Conservation (phyloP, 164 flowering plant species). For the Liquidambar formosana region DNA sequence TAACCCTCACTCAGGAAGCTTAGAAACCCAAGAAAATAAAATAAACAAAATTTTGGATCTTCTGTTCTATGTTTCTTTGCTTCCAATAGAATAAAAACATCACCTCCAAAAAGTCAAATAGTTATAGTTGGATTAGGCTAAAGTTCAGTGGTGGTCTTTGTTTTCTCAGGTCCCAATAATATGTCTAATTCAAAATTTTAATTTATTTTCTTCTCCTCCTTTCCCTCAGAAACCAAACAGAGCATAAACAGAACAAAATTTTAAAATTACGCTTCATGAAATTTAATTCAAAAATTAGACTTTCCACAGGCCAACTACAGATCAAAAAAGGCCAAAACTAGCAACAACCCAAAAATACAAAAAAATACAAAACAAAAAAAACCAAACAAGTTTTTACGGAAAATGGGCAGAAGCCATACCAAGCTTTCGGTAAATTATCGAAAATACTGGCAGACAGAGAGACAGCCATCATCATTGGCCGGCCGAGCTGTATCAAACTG, state of each 20-base stretch:
- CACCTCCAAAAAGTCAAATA: neutral
- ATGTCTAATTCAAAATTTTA: neutral
- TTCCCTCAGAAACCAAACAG: neutral
- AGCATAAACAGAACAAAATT: neutral
- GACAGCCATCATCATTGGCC: slow-evolving; percentile 77
- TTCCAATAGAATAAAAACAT: no score
- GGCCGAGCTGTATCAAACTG: slow-evolving; percentile 54
- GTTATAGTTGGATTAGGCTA: neutral
- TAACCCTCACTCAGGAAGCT: no score
- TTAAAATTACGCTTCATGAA: no score
- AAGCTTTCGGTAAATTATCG: slow-evolving; percentile 79
- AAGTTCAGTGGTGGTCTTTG: neutral
- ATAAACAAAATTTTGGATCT: no score
- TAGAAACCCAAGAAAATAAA: no score
- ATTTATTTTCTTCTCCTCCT: neutral
- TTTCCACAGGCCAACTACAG: no score
- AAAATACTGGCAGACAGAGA: slow-evolving; percentile 55
- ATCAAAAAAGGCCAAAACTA: neutral
- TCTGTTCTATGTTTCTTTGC: no score
- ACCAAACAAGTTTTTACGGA: neutral
- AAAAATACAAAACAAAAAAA: no score
- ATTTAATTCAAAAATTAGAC: no score
- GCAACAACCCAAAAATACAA: neutral
- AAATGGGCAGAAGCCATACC: slow-evolving; percentile 44
- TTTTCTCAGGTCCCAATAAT: neutral